phyloP scores from a whole-genome alignment of 495 filamentous ascomycete species.

The Clohesyomyces aquaticus region DNA sequence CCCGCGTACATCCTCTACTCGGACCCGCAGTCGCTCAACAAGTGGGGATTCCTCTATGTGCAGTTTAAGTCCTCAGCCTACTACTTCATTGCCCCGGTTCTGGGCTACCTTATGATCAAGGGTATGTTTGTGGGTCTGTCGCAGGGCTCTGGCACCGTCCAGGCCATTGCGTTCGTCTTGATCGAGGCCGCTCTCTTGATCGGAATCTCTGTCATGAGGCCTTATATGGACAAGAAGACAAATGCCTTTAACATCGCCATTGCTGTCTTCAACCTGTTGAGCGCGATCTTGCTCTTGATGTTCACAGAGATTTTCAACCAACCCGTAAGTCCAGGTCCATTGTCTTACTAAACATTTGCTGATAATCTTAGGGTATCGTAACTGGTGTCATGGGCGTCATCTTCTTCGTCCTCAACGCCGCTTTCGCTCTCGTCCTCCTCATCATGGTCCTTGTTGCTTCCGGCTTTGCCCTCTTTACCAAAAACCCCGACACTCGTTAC shows the following conservation, averaged over 20 bases:
- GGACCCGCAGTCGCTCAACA: constrained; percentile 88
- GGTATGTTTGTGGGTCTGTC: constrained; percentile 87
- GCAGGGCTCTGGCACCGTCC: constrained; percentile 72
- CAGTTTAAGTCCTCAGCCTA: constrained; percentile 96
- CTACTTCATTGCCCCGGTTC: constrained; percentile 88
- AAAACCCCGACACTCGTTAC: constrained; percentile 95
- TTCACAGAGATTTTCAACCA: constrained; percentile 96
- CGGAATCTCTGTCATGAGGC: constrained; percentile 75
- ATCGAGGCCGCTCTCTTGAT: constrained; percentile 85
- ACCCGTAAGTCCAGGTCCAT: constrained; percentile 60
- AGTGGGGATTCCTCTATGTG: constrained; percentile 98
- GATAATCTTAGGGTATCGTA: constrained; percentile 63
- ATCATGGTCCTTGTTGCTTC: constrained; percentile 88
- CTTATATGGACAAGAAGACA: constrained; percentile 99
- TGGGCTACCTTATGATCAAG: constrained; percentile 82
- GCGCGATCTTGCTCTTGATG: constrained; percentile 86
- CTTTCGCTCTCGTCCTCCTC: constrained; percentile 81
- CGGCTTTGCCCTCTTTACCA: constrained; percentile 78
- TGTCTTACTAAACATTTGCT: constrained; percentile 14
- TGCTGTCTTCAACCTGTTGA: constrained; percentile 85
- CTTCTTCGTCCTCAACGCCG: constrained; percentile 90
- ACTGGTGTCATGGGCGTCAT: constrained; percentile 92
- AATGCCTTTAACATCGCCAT: constrained; percentile 97
- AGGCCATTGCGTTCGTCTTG: constrained; percentile 82
- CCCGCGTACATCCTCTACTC: constrained; percentile 97